Evolutionary conservation across 495 filamentous ascomycete species (phyloP).

Genomic region (Xylona heveae): DNA sequence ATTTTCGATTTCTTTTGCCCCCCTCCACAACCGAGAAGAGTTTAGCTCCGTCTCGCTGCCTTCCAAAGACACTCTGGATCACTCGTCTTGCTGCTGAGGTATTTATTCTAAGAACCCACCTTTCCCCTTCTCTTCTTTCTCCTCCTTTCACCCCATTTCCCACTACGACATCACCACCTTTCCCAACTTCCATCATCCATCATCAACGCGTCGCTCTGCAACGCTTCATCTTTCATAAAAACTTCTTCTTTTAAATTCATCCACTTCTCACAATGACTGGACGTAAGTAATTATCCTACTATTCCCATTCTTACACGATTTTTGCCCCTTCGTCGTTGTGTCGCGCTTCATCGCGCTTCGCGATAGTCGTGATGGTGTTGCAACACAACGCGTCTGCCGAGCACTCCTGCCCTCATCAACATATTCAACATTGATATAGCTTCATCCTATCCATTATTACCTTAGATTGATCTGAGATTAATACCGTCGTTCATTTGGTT

Average conservation of each 20-base stretch:
- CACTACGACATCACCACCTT: slow-evolving; percentile 10
- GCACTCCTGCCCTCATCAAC: too few relatives aligned
- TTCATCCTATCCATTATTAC: too few relatives aligned
- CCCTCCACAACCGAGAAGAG: background rate
- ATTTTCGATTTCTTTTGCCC: background rate
- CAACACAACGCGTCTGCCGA: too few relatives aligned
- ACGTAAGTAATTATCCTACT: slow-evolving; percentile 28
- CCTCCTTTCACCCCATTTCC: slow-evolving; percentile 16
- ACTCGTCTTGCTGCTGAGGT: background rate
- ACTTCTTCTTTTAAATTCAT: slow-evolving; percentile 12
- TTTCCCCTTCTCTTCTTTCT: background rate
- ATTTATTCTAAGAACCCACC: background rate
- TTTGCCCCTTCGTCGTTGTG: slow-evolving; percentile 6
- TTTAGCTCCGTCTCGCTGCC: background rate
- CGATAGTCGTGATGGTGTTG: too few relatives aligned
- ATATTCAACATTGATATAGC: too few relatives aligned
- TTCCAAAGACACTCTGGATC: too few relatives aligned
- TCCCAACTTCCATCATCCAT: background rate
- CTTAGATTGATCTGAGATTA: too few relatives aligned
- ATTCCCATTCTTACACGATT: slow-evolving; percentile 2
- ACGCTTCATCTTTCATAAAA: slow-evolving; percentile 18
- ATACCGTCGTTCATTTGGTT: background rate
- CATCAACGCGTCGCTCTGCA: background rate
- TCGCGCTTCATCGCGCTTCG: slow-evolving; percentile 6
- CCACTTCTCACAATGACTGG: slow-evolving; percentile 33